Evolutionary conservation across 345 rosid genomes (phyloP).

Genomic region (Syzygium oleosum): DNA sequence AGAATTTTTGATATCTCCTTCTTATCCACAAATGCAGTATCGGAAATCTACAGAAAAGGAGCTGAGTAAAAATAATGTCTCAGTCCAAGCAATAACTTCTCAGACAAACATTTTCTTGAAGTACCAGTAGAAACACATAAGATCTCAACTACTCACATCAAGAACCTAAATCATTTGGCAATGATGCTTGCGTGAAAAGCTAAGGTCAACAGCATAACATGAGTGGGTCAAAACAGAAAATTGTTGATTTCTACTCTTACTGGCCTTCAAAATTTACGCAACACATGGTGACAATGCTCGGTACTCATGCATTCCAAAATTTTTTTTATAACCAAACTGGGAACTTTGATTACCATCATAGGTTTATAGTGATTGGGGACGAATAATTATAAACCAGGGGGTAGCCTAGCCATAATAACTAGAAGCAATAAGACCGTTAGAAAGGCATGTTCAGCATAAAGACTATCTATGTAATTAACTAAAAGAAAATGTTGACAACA

Average conservation of each 20-base stretch:
- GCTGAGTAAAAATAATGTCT: not conserved
- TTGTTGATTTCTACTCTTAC: not conserved
- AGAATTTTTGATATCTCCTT: conserved; percentile 54
- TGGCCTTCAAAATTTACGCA: not conserved
- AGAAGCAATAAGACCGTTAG: not conserved
- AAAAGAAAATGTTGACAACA: not conserved
- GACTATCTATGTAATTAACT: not conserved
- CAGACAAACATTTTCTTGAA: not conserved
- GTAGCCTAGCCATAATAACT: not conserved
- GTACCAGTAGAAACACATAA: not conserved
- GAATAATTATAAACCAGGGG: not conserved
- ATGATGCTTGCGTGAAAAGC: not conserved
- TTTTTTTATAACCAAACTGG: not conserved
- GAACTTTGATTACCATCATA: not conserved
- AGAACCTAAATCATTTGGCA: not conserved
- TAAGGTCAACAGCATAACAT: not conserved
- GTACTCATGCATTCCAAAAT: not conserved
- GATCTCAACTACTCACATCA: not conserved
- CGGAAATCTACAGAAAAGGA: conserved; percentile 44
- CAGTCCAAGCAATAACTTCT: not conserved
- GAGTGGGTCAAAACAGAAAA: not conserved
- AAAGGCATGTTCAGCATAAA: not conserved
- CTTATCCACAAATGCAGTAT: conserved; percentile 55
- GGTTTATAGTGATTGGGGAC: not conserved
- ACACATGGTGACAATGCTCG: not conserved